These are phyloP conservation scores for Kwoniella shandongensis DNA, from an alignment of 768 basidiomycete species.

Conservation along the genomic window DNA sequence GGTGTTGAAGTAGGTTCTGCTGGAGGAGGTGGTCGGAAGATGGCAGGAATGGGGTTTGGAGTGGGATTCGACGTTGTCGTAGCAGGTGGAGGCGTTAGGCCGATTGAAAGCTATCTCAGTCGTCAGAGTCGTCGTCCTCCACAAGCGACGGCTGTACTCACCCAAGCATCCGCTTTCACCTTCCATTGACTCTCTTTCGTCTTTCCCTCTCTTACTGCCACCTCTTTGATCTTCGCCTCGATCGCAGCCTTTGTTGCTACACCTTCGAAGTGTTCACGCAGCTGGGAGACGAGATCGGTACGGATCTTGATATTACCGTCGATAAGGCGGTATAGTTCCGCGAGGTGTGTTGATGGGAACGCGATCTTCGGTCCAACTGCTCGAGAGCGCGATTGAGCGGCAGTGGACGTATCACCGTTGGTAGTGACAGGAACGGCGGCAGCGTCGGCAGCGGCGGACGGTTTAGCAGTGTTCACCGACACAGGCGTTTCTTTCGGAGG, in stretches of 20 bases:
- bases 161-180: slow-evolving; percentile 50
- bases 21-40: slow-evolving; percentile 3
- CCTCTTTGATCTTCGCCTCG: slow-evolving; percentile 46
- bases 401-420: slow-evolving; percentile 1
- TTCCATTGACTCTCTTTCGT: slow-evolving; percentile 43
- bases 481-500: slow-evolving; percentile 2
- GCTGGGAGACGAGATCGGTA: slow-evolving; percentile 35
- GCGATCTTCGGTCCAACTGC: slow-evolving; percentile 35
- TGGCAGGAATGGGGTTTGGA: neutral
- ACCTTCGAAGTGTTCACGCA: slow-evolving; percentile 39
- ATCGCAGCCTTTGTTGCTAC: slow-evolving; percentile 47
- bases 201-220: slow-evolving; percentile 43
- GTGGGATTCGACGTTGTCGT: neutral
- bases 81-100: slow-evolving; percentile 2
- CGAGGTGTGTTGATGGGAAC: slow-evolving; percentile 41
- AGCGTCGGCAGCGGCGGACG: slow-evolving; percentile 3
- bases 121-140: neutral
- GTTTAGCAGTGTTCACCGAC: too few relatives aligned
- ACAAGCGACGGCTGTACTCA: slow-evolving; percentile 27
- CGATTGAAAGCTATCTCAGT: slow-evolving; percentile 1
- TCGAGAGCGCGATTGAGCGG: slow-evolving; percentile 6
- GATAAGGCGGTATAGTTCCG: slow-evolving; percentile 38
- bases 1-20: neutral
- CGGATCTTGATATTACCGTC: slow-evolving; percentile 43
- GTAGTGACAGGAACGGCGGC: slow-evolving; percentile 6